Conservation (phyloP, 306 rosid species). For the Dicorynia guianensis region DNA sequence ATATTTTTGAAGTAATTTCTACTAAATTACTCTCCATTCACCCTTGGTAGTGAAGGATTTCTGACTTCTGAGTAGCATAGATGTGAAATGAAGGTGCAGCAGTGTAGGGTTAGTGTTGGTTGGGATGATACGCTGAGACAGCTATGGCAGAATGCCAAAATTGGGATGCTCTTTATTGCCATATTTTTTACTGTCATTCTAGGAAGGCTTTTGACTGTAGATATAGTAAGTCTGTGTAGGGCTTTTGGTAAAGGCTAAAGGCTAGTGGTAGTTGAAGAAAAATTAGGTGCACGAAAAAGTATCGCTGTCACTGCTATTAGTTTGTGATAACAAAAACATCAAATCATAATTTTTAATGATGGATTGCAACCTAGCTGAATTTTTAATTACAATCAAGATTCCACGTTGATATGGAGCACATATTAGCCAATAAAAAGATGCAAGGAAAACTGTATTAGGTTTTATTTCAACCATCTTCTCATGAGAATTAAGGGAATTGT, state of each 20-base stretch:
- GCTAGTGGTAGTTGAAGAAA: constrained; percentile 29
- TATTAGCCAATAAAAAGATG: constrained; percentile 16
- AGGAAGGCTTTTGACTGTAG: constrained; percentile 16
- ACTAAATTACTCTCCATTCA: background rate
- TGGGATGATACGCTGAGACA: background rate
- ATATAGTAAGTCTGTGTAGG: constrained; percentile 14
- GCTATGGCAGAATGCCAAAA: background rate
- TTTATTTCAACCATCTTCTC: background rate
- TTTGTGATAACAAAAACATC: constrained; percentile 26
- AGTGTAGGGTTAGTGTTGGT: constrained; percentile 3
- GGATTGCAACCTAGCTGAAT: constrained; percentile 48
- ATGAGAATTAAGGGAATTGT: background rate
- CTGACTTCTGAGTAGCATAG: background rate
- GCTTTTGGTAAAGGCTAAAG: background rate
- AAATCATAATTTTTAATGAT: constrained; percentile 26
- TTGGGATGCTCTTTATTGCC: background rate
- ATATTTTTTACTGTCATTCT: background rate
- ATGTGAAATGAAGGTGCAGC: background rate
- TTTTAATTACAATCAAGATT: constrained; percentile 32
- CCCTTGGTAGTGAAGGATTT: background rate
- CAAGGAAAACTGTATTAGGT: background rate
- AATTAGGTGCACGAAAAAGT: constrained; percentile 35
- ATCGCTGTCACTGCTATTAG: constrained; percentile 17
- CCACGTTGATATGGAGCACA: constrained; percentile 36
- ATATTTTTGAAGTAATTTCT: background rate